phyloP scores from a whole-genome alignment of 108 stramenopile genomes.

The Fragilaria radians region DNA sequence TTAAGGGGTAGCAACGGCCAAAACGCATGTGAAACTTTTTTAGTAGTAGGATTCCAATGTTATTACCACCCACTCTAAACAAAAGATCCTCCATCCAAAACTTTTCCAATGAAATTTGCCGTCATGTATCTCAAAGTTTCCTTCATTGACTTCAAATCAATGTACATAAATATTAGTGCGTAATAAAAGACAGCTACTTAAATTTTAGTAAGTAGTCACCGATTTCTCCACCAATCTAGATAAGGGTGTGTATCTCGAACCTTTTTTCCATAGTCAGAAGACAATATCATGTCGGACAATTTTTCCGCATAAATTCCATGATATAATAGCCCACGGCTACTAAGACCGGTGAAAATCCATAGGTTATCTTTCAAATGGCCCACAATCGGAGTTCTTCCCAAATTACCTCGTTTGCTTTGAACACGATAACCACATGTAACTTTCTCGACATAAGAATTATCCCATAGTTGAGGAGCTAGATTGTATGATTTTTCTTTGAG shows the following conservation, averaged over 20 bases:
- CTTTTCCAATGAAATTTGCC: too few relatives aligned
- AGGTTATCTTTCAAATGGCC: conserved; percentile 39
- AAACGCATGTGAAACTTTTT: too few relatives aligned
- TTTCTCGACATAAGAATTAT: conserved; percentile 36
- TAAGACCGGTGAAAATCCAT: conserved; percentile 79
- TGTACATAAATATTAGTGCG: too few relatives aligned
- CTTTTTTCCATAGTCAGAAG: not conserved
- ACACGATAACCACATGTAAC: conserved; percentile 60
- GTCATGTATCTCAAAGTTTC: too few relatives aligned
- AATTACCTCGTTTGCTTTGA: conserved; percentile 62
- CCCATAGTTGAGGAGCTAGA: conserved; percentile 60
- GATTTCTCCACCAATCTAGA: conserved; percentile 9
- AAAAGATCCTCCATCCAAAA: too few relatives aligned
- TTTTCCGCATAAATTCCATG: conserved; percentile 66
- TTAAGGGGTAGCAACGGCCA: too few relatives aligned
- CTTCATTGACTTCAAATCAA: too few relatives aligned
- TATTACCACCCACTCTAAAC: too few relatives aligned
- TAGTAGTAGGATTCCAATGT: too few relatives aligned
- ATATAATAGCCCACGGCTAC: conserved; percentile 75
- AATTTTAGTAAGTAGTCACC: too few relatives aligned
- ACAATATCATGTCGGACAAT: conserved; percentile 45
- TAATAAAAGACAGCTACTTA: too few relatives aligned
- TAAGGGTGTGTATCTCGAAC: not conserved
- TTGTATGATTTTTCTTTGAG: conserved; percentile 39
- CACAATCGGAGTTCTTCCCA: conserved; percentile 73